phyloP scores from a whole-genome alignment of 2,329 filamentous ascomycete genomes.

The Fusarium humuli region DNA sequence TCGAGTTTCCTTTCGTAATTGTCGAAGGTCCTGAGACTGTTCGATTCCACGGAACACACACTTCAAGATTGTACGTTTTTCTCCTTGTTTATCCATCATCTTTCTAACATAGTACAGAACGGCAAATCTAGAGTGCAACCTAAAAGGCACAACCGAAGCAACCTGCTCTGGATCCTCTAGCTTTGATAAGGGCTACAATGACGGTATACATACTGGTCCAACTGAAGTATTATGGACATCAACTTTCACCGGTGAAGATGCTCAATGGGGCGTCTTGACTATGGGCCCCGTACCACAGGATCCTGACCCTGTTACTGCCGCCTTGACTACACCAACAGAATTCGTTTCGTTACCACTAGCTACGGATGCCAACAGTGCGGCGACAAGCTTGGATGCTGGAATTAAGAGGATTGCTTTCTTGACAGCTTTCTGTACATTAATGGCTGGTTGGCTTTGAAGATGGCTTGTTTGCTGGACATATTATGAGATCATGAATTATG shows the following conservation, averaged over 20 bases:
- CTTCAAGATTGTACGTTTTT: slow-evolving; percentile 56
- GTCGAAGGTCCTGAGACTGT: slow-evolving; percentile 60
- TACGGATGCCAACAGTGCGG: slow-evolving; percentile 22
- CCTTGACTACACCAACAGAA: slow-evolving; percentile 33
- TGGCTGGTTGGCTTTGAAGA: slow-evolving; percentile 16
- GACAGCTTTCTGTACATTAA: slow-evolving; percentile 5
- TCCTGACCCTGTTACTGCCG: slow-evolving; percentile 44
- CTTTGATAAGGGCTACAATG: slow-evolving; percentile 53
- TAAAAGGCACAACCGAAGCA: slow-evolving; percentile 57
- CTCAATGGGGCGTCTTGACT: slow-evolving; percentile 60
- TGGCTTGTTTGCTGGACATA: not conserved
- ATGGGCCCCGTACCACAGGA: slow-evolving; percentile 53
- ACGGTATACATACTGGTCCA: slow-evolving; percentile 56
- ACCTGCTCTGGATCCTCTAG: slow-evolving; percentile 63
- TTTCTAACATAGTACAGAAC: slow-evolving; percentile 50
- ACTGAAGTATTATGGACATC: slow-evolving; percentile 60
- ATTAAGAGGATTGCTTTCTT: slow-evolving; percentile 3
- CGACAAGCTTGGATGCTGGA: not conserved
- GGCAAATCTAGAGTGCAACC: slow-evolving; percentile 57
- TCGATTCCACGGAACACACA: slow-evolving; percentile 57
- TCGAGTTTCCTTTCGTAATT: slow-evolving; percentile 61
- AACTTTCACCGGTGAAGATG: slow-evolving; percentile 56
- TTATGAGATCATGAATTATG: slow-evolving; percentile 15
- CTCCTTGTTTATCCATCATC: not conserved
- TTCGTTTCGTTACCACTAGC: slow-evolving; percentile 32